These are phyloP conservation scores for Phaeosphaeriaceae sp. DNA, from an alignment of 2,329 filamentous ascomycete genomes.

Conservation along the genomic window DNA sequence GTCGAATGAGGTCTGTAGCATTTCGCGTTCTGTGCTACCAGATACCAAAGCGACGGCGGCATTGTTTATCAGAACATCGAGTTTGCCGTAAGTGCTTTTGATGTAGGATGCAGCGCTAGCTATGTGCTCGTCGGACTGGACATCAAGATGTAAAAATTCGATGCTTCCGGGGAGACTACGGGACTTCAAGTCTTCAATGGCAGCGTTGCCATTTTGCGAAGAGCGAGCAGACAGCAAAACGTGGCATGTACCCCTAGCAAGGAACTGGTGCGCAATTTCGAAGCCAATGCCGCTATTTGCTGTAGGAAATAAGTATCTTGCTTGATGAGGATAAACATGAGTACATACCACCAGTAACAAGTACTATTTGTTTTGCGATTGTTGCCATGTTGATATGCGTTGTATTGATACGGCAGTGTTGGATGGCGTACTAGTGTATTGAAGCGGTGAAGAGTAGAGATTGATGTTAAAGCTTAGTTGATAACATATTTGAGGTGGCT, in stretches of 20 bases:
- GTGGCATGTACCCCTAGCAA: slow-evolving; percentile 45
- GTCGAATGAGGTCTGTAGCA: slow-evolving; percentile 35
- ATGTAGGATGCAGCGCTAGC: slow-evolving; percentile 40
- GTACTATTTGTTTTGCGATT: slow-evolving; percentile 37
- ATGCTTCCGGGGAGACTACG: slow-evolving; percentile 38
- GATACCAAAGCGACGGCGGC: slow-evolving; percentile 37
- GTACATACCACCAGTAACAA: slow-evolving; percentile 46
- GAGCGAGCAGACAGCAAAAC: slow-evolving; percentile 33
- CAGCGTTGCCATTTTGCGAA: slow-evolving; percentile 30
- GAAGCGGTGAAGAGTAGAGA: too few species aligned
- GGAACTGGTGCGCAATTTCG: slow-evolving; percentile 51
- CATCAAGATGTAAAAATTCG: slow-evolving; percentile 52
- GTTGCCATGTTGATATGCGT: slow-evolving; percentile 16
- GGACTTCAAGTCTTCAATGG: slow-evolving; percentile 32
- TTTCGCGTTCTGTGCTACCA: slow-evolving; percentile 27
- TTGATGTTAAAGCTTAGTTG: too few species aligned
- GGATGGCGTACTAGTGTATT: too few species aligned
- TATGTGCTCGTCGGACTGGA: slow-evolving; percentile 53
- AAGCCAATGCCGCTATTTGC: slow-evolving; percentile 59
- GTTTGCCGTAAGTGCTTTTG: slow-evolving; percentile 35
- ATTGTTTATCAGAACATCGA: slow-evolving; percentile 51
- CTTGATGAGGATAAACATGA: neutral
- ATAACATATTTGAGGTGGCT: too few species aligned
- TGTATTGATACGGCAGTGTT: neutral
- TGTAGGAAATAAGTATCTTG: neutral